Base-by-base conservation (phyloP, 257 asterid genomes). In the Ajuga chamaepitys region DNA sequence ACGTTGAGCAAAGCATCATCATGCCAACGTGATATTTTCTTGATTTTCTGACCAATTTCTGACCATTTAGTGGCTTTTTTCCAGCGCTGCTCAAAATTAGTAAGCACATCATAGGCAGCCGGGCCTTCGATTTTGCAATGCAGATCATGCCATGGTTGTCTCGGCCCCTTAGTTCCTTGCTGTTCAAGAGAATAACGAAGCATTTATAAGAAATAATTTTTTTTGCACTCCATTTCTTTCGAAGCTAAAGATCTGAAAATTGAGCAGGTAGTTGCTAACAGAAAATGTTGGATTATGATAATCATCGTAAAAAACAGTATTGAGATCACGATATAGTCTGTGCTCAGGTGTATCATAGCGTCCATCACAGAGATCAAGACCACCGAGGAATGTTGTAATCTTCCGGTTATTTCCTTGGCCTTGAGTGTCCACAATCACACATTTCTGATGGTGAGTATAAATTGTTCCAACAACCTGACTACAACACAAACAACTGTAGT, bases 101-200 rank as follows among this genome's bases (percentile, higher is more conserved):
- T 71, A 47, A 84, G 85, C 20, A 84, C 82, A 5, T 84, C 91
- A 22, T 75, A 77, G 25, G 87, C 87, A 28, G 87, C 87, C 0
- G 91, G 91, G 14, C 91, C 91, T 38, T 84, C 91, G 4, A 84
- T 73, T 40, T 69, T 79, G 72, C 91, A 79, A 58, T 84, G 91
- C 21, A 84, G 56, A 24, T 84, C 91, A 37, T 84, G 91, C 91
- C 91, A 84, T n/a, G 91, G 85, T 47, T 84, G 82, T 64, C 91
- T 75, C 1, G 91, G 91, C 3, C 74, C 80, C 67, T 74, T 82
- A 1, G 76, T 72, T 72, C 88, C 85, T 52, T 74, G 63, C 85
- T 79, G 46, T 55, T 14, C 25, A 21, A 7, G 14, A 54, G 18
- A 16, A n/a, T 18, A 62, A 61, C 24, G 20, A n/a, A n/a, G 51